phyloP scores from a whole-genome alignment of 2,329 filamentous ascomycete genomes.

The Aureobasidium uvarum region DNA sequence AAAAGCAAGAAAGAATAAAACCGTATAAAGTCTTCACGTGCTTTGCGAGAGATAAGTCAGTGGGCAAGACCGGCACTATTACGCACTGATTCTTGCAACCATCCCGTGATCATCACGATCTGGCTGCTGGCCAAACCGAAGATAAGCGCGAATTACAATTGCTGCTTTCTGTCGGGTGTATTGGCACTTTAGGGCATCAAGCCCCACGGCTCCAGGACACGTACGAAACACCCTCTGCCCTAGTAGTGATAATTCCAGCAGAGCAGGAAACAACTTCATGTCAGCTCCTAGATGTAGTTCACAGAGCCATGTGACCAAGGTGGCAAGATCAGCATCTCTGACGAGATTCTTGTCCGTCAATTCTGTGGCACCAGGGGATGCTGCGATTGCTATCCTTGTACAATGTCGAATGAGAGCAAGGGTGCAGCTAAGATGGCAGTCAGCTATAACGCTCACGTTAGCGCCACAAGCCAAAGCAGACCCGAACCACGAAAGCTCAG shows the following conservation, averaged over 20 bases:
- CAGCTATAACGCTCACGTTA: background rate
- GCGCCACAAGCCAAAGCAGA: conserved; percentile 11
- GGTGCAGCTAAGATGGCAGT: conserved; percentile 2
- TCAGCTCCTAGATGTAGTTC: conserved; percentile 12
- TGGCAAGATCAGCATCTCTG: conserved; percentile 5
- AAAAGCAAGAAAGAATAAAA: conserved; percentile 1
- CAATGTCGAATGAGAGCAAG: conserved; percentile 11
- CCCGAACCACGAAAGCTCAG: conserved; percentile 9
- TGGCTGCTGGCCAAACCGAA: conserved; percentile 3
- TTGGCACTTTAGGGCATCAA: conserved; percentile 2
- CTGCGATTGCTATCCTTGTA: background rate
- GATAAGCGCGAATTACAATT: conserved; percentile 11
- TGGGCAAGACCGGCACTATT: background rate
- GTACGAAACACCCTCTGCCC: background rate
- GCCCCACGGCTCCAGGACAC: conserved; percentile 5
- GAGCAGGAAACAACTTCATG: conserved; percentile 12
- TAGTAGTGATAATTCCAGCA: conserved; percentile 4
- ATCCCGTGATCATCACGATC: background rate
- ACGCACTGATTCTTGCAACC: conserved; percentile 10
- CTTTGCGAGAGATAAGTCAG: background rate
- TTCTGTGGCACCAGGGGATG: background rate
- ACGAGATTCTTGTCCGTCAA: conserved; percentile 2
- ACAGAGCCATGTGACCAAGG: conserved; percentile 7
- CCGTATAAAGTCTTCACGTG: background rate
- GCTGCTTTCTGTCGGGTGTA: conserved; percentile 12